These are phyloP conservation scores for Microdochium trichocladiopsis DNA, from an alignment of 2,329 filamentous ascomycete species.

Conservation along the genomic window DNA sequence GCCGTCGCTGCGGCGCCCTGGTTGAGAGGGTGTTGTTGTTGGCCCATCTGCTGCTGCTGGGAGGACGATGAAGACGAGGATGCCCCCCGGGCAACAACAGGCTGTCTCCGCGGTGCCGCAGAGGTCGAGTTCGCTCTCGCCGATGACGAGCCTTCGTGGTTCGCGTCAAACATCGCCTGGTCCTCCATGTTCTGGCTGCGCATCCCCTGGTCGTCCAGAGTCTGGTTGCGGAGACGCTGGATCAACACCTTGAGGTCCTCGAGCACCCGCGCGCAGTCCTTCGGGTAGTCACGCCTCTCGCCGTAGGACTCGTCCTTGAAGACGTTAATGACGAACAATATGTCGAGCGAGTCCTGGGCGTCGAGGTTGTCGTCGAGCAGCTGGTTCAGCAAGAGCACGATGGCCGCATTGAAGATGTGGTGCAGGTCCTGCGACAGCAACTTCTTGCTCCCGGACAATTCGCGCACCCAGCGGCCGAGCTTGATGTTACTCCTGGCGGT, in stretches of 20 bases:
- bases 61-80: background rate
- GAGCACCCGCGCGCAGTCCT: slow-evolving; percentile 29
- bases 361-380: slow-evolving; percentile 27
- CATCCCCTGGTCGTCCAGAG: background rate
- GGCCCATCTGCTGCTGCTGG: background rate
- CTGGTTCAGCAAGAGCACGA: slow-evolving; percentile 38
- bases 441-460: slow-evolving; percentile 27
- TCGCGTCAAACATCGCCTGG: background rate
- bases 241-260: slow-evolving; percentile 29
- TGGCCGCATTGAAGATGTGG: slow-evolving; percentile 41
- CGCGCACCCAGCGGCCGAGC: slow-evolving; percentile 31
- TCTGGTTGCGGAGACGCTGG: slow-evolving; percentile 16
- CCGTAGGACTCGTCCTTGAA: slow-evolving; percentile 31
- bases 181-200: background rate
- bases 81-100: background rate
- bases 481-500: slow-evolving; percentile 38
- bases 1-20: background rate
- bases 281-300: slow-evolving; percentile 26
- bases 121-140: too few species aligned
- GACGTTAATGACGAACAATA: slow-evolving; percentile 32
- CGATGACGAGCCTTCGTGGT: background rate
- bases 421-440: slow-evolving; percentile 37
- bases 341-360: slow-evolving; percentile 19
- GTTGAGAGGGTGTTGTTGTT: background rate
- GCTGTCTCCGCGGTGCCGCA: background rate